Conservation (phyloP, 2,329 filamentous ascomycete species). For the Apiospora arundinis region DNA sequence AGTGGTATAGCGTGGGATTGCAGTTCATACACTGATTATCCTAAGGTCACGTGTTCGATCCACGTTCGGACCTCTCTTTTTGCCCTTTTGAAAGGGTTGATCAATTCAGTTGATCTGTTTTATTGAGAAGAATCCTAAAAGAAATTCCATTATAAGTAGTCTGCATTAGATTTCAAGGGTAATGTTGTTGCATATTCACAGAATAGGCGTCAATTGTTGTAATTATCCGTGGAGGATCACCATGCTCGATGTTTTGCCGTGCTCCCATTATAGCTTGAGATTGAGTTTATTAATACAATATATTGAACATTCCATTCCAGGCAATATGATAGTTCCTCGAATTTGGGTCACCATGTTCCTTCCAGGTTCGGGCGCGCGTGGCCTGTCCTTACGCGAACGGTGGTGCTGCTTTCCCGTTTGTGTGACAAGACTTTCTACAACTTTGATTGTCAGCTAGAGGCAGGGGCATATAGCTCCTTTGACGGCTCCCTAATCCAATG, state of each 20-base stretch:
- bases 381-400: not conserved
- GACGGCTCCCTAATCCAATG: constrained; percentile 33
- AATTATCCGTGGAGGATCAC: no score
- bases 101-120: no score
- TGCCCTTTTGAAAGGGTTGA: not conserved
- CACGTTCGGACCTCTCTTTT: constrained; percentile 13
- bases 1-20: constrained; percentile 19
- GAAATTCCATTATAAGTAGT: no score
- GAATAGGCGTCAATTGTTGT: no score
- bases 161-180: no score
- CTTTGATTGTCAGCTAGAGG: not conserved
- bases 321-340: no score
- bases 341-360: not conserved
- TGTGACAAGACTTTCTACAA: not conserved
- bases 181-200: no score
- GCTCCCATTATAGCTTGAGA: no score
- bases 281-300: no score
- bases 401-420: not conserved
- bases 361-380: not conserved
- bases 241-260: no score
- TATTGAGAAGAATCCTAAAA: no score
- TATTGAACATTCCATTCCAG: no score
- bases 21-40: constrained; percentile 13
- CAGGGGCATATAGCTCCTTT: not conserved
- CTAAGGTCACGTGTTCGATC: constrained; percentile 19